These are phyloP conservation scores for Colletotrichum truncatum DNA, from an alignment of 2,329 filamentous ascomycete genomes.

Conservation along the genomic window DNA sequence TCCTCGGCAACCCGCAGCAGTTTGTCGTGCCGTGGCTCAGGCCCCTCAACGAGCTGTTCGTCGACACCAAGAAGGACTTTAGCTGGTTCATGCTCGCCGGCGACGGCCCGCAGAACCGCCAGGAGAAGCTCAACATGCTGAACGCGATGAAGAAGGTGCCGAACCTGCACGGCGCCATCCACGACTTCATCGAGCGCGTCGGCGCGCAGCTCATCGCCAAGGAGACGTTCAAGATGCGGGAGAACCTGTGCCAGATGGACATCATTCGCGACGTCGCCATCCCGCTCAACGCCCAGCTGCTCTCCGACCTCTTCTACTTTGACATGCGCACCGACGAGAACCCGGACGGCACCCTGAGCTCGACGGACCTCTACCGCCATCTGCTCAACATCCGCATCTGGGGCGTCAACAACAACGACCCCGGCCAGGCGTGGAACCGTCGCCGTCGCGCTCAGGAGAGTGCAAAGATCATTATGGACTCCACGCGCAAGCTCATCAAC, in stretches of 20 bases:
- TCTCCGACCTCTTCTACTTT: slow-evolving; percentile 66
- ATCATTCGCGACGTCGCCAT: slow-evolving; percentile 65
- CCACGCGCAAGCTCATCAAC: slow-evolving; percentile 49
- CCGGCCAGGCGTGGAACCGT: slow-evolving; percentile 55
- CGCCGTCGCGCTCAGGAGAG: slow-evolving; percentile 52
- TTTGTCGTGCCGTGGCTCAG: slow-evolving; percentile 46
- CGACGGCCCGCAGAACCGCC: slow-evolving; percentile 38
- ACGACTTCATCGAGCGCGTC: slow-evolving; percentile 42
- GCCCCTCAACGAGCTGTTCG: slow-evolving; percentile 39
- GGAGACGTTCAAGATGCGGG: slow-evolving; percentile 45
- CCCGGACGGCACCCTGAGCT: slow-evolving; percentile 55
- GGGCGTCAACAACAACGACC: slow-evolving; percentile 57
- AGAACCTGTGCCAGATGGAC: slow-evolving; percentile 50
- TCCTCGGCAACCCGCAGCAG: slow-evolving; percentile 41
- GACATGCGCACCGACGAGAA: slow-evolving; percentile 65
- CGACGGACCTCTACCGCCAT: slow-evolving; percentile 50
- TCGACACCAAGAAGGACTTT: slow-evolving; percentile 44
- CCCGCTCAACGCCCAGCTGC: slow-evolving; percentile 63
- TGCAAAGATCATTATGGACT: slow-evolving; percentile 44
- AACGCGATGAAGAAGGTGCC: slow-evolving; percentile 46
- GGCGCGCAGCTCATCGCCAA: slow-evolving; percentile 50
- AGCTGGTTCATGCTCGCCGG: slow-evolving; percentile 50
- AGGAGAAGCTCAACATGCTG: slow-evolving; percentile 40
- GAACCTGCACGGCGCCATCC: slow-evolving; percentile 40
- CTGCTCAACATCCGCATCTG: slow-evolving; percentile 55